phyloP scores from a whole-genome alignment of 2,329 filamentous ascomycete species.

The Penicillium brevicompactum region DNA sequence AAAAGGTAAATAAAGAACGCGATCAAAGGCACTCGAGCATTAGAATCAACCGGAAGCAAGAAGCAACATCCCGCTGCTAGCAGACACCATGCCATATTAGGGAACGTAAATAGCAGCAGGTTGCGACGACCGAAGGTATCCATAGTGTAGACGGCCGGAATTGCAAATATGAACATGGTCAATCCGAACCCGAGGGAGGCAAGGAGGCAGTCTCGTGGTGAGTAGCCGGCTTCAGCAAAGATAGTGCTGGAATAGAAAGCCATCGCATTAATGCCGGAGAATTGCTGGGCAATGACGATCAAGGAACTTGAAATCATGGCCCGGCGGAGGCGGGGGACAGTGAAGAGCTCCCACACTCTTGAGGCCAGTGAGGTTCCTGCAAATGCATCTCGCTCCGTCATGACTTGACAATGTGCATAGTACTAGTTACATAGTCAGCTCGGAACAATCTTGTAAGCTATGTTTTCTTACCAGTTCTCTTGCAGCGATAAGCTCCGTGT shows the following conservation, averaged over 20 bases:
- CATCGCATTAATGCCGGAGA: constrained; percentile 47
- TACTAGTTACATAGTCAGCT: constrained; percentile 16
- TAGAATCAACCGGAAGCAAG: constrained; percentile 45
- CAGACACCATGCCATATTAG: constrained; percentile 53
- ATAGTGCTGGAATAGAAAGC: constrained; percentile 56
- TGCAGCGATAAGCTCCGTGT: constrained; percentile 29
- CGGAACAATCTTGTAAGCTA: background rate
- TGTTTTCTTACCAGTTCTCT: constrained; percentile 22
- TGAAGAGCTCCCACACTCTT: constrained; percentile 53
- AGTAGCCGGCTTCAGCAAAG: constrained; percentile 51
- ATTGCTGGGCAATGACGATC: constrained; percentile 38
- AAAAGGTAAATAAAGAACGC: constrained; percentile 51
- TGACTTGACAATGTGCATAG: constrained; percentile 47
- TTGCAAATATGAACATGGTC: constrained; percentile 61
- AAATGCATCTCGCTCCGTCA: constrained; percentile 35
- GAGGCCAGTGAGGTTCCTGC: constrained; percentile 24
- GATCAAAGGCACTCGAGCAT: constrained; percentile 52
- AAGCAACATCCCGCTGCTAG: constrained; percentile 55
- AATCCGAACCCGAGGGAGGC: constrained; percentile 62
- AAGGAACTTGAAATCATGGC: constrained; percentile 40
- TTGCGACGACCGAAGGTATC: constrained; percentile 59
- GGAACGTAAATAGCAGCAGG: constrained; percentile 53
- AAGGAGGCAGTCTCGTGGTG: constrained; percentile 47
- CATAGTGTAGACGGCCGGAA: constrained; percentile 62
- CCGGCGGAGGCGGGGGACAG: constrained; percentile 50